phyloP scores from a whole-genome alignment of 1,284 basidiomycete genomes.

The Cryptococcus hybrid region DNA sequence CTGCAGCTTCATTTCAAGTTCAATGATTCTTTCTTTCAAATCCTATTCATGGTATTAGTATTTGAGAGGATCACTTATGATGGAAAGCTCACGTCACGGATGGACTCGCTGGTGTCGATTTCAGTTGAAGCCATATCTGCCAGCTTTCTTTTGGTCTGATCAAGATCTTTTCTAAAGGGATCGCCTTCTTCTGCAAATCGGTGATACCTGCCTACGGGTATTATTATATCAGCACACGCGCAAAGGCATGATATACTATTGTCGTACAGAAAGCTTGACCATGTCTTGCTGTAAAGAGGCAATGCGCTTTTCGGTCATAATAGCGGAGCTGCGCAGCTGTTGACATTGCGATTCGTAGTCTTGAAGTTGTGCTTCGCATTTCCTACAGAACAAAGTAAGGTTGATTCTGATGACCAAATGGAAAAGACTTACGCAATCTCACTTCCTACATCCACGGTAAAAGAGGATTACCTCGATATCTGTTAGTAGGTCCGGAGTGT shows the following conservation, averaged over 20 bases:
- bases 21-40: background rate
- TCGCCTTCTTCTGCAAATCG: background rate
- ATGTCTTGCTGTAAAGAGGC: no score
- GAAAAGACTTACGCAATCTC: constrained; percentile 28
- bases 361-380: background rate
- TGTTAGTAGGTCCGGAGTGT: constrained; percentile 16
- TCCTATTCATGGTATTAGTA: background rate
- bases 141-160: constrained; percentile 7
- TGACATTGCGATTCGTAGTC: background rate
- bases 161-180: constrained; percentile 7
- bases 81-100: constrained; percentile 10
- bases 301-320: no score
- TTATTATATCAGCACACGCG: no score
- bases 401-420: background rate
- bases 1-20: constrained; percentile 4
- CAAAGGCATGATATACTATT: no score
- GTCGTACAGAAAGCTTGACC: no score
- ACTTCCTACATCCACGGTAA: constrained; percentile 25
- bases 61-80: background rate
- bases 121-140: constrained; percentile 12
- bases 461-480: constrained; percentile 20
- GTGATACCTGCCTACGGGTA: no score
- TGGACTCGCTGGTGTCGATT: constrained; percentile 11
- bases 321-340: background rate
- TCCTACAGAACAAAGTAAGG: background rate